Evolutionary conservation across 768 basidiomycete species (phyloP).

Genomic region (Lactarius sanguifluus): DNA sequence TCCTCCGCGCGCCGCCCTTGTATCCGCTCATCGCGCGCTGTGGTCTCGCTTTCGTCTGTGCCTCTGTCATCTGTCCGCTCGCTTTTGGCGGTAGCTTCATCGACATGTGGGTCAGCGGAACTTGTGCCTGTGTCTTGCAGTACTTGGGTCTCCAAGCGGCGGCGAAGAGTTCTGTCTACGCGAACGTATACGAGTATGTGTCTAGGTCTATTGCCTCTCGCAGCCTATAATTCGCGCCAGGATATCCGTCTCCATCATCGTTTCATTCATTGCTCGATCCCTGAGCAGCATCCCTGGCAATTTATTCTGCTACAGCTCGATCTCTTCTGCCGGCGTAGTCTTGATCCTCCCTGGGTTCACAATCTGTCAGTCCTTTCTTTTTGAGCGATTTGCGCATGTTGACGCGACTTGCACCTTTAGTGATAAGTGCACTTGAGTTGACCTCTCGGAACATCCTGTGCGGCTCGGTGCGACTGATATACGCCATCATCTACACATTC

Average conservation of each 20-base stretch:
- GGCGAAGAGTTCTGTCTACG: conserved; percentile 83
- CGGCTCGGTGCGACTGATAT: conserved; percentile 80
- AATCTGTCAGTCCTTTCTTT: conserved; percentile 52
- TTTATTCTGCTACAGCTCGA: conserved; percentile 85
- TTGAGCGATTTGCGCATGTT: conserved; percentile 1
- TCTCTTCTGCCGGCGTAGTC: conserved; percentile 89
- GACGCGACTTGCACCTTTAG: conserved; percentile 38
- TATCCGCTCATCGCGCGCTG: conserved; percentile 70
- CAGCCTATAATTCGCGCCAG: conserved; percentile 39
- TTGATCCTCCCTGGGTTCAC: conserved; percentile 88
- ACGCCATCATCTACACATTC: conserved; percentile 82
- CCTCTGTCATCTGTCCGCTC: conserved; percentile 78
- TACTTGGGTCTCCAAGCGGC: conserved; percentile 82
- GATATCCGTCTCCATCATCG: conserved; percentile 80
- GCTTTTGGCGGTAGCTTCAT: conserved; percentile 79
- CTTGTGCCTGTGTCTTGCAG: conserved; percentile 66
- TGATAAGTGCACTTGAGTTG: conserved; percentile 75
- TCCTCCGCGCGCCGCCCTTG: conserved; percentile 63
- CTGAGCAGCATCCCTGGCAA: conserved; percentile 72
- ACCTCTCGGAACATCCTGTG: conserved; percentile 80
- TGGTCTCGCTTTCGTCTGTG: conserved; percentile 71
- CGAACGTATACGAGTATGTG: conserved; percentile 92
- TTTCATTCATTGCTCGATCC: conserved; percentile 78
- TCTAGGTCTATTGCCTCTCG: background rate
- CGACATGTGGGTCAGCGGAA: conserved; percentile 81